Evolutionary conservation across 2,329 filamentous ascomycete species (phyloP).

Genomic region (Phyllosticta paracitricarpa): DNA sequence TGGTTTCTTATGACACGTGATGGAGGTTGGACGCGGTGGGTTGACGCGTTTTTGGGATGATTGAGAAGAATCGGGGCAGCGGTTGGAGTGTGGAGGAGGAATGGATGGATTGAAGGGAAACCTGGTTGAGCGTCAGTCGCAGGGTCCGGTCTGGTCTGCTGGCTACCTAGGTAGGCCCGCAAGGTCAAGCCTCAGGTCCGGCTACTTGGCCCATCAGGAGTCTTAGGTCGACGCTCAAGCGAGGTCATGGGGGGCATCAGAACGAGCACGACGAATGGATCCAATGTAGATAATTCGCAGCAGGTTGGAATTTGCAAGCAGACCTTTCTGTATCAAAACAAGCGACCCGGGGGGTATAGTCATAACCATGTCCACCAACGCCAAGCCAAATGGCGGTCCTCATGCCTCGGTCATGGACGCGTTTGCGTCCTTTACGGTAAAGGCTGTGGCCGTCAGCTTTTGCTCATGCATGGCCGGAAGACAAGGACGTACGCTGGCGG

Average conservation of each 20-base stretch:
- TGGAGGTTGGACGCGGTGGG: not conserved
- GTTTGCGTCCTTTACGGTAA: conserved; percentile 27
- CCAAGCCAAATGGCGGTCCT: not conserved
- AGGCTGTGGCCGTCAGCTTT: conserved; percentile 20
- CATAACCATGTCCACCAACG: not conserved
- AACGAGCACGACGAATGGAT: not conserved
- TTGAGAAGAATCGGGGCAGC: not conserved
- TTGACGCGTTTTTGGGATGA: not conserved
- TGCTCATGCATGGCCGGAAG: not conserved
- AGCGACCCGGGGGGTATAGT: conserved; percentile 2
- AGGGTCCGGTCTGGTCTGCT: not conserved
- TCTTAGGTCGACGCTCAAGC: not conserved
- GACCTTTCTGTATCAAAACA: not conserved
- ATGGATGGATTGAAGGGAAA: not conserved
- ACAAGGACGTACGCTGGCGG: conserved; percentile 60
- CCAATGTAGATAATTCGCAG: not conserved
- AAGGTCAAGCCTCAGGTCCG: not conserved
- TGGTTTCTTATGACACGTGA: conserved; percentile 2
- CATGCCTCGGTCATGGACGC: conserved; percentile 7
- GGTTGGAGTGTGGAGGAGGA: not conserved
- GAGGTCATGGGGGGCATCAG: not conserved
- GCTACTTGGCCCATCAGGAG: not conserved
- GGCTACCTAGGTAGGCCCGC: not conserved
- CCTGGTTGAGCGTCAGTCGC: not conserved
- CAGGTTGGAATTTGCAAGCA: not conserved